These are phyloP conservation scores for Tetrastigma voinierianum DNA, from an alignment of 164 flowering plant genomes.

Conservation along the genomic window DNA sequence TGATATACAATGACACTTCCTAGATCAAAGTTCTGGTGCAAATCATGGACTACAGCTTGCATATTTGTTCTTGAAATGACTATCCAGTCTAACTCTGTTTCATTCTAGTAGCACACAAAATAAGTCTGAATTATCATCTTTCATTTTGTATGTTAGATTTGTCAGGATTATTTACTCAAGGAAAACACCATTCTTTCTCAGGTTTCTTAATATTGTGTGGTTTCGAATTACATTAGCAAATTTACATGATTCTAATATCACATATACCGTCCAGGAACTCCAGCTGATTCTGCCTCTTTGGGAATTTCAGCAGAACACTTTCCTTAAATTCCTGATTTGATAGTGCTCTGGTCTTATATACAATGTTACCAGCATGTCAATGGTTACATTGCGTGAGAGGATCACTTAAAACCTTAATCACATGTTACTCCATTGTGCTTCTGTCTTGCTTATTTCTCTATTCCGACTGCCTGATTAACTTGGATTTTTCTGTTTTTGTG, in stretches of 20 bases:
- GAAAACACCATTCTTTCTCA: neutral
- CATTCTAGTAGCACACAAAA: neutral
- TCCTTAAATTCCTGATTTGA: constrained; percentile 75
- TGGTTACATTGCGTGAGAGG: neutral
- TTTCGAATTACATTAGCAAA: neutral
- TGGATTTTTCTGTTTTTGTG: neutral
- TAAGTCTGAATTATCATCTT: neutral
- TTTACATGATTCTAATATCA: neutral
- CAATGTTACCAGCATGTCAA: neutral
- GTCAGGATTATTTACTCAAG: neutral
- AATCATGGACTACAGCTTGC: too few species aligned
- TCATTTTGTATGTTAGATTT: neutral
- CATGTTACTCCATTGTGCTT: neutral
- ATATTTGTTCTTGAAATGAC: too few species aligned
- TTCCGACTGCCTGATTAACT: neutral
- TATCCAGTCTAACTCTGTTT: too few species aligned
- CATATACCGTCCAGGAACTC: constrained; percentile 62
- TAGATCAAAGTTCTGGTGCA: too few species aligned
- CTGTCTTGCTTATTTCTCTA: neutral
- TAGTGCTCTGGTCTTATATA: constrained; percentile 14
- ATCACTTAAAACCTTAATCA: neutral
- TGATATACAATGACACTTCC: too few species aligned
- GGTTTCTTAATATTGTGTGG: neutral
- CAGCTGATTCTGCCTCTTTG: constrained; percentile 86
- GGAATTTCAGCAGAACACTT: constrained; percentile 74